Base-by-base conservation (phyloP, 2,329 filamentous ascomycete genomes). In the Fusarium chuoi region DNA sequence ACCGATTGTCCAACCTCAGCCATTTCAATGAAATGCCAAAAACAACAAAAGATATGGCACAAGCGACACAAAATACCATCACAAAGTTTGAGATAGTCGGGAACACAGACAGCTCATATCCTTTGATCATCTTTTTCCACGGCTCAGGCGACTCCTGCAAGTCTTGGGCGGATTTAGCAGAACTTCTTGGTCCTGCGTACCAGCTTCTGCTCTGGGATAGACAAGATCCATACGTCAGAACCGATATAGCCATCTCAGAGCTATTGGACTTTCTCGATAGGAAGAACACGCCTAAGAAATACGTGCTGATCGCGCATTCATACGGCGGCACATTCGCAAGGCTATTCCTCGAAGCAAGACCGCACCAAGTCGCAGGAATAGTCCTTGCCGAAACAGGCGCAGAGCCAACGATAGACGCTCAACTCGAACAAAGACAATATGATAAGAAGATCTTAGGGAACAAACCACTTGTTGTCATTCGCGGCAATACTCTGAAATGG, bases 371-470 rank as follows among this genome's bases (percentile, higher is more conserved):
- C 8, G 73, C 68, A 2, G 75, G 75, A 11, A 66, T 77, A 62
- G 65, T 77, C 5, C 73, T 77, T 9, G 75, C 63, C 4, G 75
- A 77, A 24, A 77, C 75, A 2, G 75, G 75, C 9, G 75, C 77
- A 24, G 75, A 77, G 36, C 74, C 75, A 12, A 71, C 46, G 17
- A 51, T 73, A 49, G 71, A 63, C 12, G 20, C 59, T 1, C 12
- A 26, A 49, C 36, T 71, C 3, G 75, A 76, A 28, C 46, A 75
- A 30, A 12, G 48, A 5, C 75, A 77, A 28, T 77, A 77, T 36
- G 30, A 54, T 8, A 57, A 45, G 3, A 56, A 54, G 20, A 57
- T 76, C 5, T 9, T 77, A 3, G 64, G 62, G 2, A 44, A 63
- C 10, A 77, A 65, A n/a, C 75, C 75, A 3, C 49, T 77, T 0